Base-by-base conservation (phyloP, 2,329 filamentous ascomycete species). In the Colletotrichum theobromicola region DNA sequence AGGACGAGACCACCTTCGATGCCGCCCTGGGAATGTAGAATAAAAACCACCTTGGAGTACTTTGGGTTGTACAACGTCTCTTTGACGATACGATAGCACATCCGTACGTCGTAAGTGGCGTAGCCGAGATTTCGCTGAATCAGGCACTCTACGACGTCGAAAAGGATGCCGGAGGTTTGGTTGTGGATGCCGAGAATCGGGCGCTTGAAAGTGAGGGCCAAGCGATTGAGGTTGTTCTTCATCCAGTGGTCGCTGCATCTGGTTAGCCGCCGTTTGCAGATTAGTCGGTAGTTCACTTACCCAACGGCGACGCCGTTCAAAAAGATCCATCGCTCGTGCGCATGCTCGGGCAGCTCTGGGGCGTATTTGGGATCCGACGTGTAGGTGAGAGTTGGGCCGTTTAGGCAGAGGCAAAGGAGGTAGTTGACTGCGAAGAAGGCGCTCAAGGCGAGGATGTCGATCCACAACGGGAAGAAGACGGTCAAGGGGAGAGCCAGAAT, bases 131-230 rank as follows among this genome's bases (percentile, higher is more conserved):
- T 93, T 42, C 94, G 90, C 81, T 97, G 94, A 76, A 96, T 87
- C 15, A 97, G 85, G 78, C 94, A 96, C 83, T 97, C 93, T 34
- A 96, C 82, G 2, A 96, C 86, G 78, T 97, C 94, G 77, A 95
- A 95, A 16, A 96, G 80, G 64, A 96, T 90, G 3, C 94, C 94
- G 2, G 87, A 91, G 76, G 94, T 96, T 75, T 88, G 89, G 80
- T 96, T 96, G 79, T 96, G 94, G 18, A 96, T 91, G 32, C 94
- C 94, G 1, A 91, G 87, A 8, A 96, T 84, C 0, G 91, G 93
- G 3, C 94, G 90, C 53, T 91, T 90, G 80, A 96, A 96, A 0
- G 93, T 95, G 61, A 92, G 83, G 1, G 94, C 91, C 8, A 96
- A 85, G 2, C 93, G 90, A 80, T 96, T 90, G 74, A 96, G 85